phyloP scores from a whole-genome alignment of 306 rosid species.

The Quercus parvula region DNA sequence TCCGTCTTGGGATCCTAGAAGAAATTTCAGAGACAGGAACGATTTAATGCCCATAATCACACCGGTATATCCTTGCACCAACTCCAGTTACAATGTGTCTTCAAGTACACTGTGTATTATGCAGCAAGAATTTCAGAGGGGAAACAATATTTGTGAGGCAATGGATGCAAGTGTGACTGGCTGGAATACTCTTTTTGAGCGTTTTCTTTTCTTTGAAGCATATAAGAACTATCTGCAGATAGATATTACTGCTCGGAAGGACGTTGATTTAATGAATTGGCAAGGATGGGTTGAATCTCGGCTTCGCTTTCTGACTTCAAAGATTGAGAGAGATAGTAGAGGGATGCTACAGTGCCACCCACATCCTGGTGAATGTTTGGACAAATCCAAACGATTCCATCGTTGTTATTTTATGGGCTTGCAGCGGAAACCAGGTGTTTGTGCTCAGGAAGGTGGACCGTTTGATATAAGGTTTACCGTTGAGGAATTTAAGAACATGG shows the following conservation, averaged over 20 bases:
- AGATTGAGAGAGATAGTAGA: background rate
- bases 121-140: background rate
- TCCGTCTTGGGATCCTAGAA: background rate
- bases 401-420: background rate
- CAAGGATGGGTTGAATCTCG: constrained; percentile 1
- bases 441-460: no score
- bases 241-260: background rate
- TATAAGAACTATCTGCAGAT: background rate
- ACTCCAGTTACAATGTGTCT: constrained; percentile 8
- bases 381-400: background rate
- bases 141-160: background rate
- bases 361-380: background rate
- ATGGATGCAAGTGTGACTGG: background rate
- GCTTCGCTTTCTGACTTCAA: background rate
- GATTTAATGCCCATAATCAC: constrained; percentile 6
- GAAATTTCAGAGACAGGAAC: background rate
- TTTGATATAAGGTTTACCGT: no score
- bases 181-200: background rate
- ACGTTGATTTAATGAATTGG: background rate
- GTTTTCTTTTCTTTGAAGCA: background rate
- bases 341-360: no score
- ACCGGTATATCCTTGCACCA: background rate
- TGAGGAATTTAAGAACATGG: no score
- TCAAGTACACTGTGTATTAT: background rate
- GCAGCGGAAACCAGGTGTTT: no score